These are phyloP conservation scores for Fusarium siculi DNA, from an alignment of 2,329 filamentous ascomycete species.

Conservation along the genomic window DNA sequence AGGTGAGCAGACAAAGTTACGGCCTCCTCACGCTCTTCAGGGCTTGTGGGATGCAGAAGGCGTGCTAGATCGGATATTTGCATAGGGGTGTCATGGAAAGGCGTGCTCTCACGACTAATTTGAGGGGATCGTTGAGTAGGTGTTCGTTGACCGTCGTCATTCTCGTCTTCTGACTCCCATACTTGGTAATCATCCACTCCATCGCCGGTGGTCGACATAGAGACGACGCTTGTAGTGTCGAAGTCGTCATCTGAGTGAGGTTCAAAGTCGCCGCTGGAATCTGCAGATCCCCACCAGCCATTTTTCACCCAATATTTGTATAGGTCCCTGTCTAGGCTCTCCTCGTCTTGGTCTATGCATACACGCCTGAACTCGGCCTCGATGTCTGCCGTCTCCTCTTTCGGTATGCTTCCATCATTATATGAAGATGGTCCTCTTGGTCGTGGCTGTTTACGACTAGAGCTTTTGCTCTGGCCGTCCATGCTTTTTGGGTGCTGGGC, in stretches of 20 bases:
- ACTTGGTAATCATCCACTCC: conserved; percentile 57
- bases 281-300: conserved; percentile 85
- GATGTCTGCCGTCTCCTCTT: conserved; percentile 77
- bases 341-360: conserved; percentile 62
- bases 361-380: conserved; percentile 80
- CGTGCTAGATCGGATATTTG: conserved; percentile 77
- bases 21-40: conserved; percentile 84
- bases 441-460: conserved; percentile 22
- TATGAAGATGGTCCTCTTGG: conserved; percentile 7
- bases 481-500: conserved; percentile 55
- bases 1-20: conserved; percentile 84
- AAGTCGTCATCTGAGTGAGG: conserved; percentile 67
- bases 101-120: conserved; percentile 62
- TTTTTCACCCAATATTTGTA: conserved; percentile 88
- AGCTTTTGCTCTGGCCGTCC: conserved; percentile 30
- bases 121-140: conserved; percentile 74
- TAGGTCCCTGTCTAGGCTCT: conserved; percentile 75
- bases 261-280: conserved; percentile 82
- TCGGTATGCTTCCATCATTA: conserved; percentile 63
- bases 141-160: conserved; percentile 69
- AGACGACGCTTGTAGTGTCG: conserved; percentile 85
- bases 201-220: conserved; percentile 58
- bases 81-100: conserved; percentile 70
- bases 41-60: conserved; percentile 81
- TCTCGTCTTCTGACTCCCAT: conserved; percentile 59